A percentile compares a stretch with the other conserved stretches of the same genome.
These are phyloP conservation scores for Elsinoe necatrix DNA, from an alignment of 2,329 filamentous ascomycete species.

Conservation along the genomic window DNA sequence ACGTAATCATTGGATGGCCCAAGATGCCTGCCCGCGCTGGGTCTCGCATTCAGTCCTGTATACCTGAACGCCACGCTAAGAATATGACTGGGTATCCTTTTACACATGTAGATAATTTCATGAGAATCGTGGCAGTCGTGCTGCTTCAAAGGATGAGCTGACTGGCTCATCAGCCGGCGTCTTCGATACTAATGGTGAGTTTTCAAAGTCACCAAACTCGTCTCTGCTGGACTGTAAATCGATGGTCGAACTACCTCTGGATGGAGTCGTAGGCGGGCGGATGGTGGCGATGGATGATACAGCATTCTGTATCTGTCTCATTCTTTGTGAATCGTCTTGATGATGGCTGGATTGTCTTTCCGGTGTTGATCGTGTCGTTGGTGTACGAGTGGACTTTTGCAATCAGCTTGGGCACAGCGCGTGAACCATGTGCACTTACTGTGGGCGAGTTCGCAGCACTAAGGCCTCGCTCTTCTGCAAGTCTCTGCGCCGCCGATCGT, in stretches of 20 bases:
- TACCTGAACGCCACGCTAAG: conserved; percentile 14
- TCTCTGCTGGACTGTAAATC: neutral
- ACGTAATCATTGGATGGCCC: neutral
- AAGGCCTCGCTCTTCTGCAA: conserved; percentile 49
- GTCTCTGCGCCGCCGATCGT: conserved; percentile 45
- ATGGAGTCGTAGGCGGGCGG: neutral
- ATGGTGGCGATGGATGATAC: neutral
- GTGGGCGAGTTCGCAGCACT: neutral
- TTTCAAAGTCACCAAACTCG: conserved; percentile 2
- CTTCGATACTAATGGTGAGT: neutral
- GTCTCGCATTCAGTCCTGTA: conserved; percentile 5
- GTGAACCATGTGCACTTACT: neutral
- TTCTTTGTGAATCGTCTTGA: neutral
- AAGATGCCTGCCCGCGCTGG: neutral
- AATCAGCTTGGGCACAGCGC: neutral
- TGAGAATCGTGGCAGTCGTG: conserved; percentile 13
- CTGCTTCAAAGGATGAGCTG: conserved; percentile 8
- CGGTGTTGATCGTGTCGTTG: neutral
- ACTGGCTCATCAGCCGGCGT: neutral
- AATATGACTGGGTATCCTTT: neutral
- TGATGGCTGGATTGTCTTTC: conserved; percentile 4
- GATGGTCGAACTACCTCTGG: neutral
- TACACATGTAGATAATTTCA: conserved; percentile 3
- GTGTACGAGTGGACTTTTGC: neutral
- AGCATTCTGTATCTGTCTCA: neutral